A percentile compares a stretch with the other conserved stretches of the same genome.
Conservation (phyloP, 2,329 filamentous ascomycete species). For the Fusarium concolor region DNA sequence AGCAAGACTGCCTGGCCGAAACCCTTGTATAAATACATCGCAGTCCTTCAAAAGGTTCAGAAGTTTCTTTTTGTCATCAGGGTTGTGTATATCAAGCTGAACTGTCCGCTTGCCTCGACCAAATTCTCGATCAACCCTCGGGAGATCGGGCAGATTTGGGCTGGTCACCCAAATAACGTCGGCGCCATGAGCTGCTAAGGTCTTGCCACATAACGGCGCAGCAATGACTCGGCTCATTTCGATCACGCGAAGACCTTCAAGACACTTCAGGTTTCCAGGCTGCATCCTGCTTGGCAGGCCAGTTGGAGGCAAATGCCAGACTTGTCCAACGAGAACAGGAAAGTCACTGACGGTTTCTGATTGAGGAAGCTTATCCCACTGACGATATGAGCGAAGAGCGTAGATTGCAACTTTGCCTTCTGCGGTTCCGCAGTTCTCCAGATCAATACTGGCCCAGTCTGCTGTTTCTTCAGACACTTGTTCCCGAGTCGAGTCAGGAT, state of each 20-base stretch:
- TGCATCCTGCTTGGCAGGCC: background rate
- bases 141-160: slow-evolving; percentile 71
- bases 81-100: slow-evolving; percentile 68
- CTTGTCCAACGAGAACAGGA: slow-evolving; percentile 58
- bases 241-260: slow-evolving; percentile 74
- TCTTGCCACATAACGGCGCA: slow-evolving; percentile 73
- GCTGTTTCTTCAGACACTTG: slow-evolving; percentile 54
- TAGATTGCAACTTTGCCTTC: slow-evolving; percentile 58
- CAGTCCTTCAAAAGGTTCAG: slow-evolving; percentile 67
- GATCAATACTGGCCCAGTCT: slow-evolving; percentile 57
- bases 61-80: slow-evolving; percentile 62
- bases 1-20: slow-evolving; percentile 67
- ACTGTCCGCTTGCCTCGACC: slow-evolving; percentile 74
- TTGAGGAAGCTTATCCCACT: slow-evolving; percentile 65
- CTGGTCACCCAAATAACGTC: slow-evolving; percentile 77
- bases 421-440: slow-evolving; percentile 59
- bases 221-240: slow-evolving; percentile 80
- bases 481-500: slow-evolving; percentile 47
- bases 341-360: slow-evolving; percentile 56
- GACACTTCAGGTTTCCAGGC: slow-evolving; percentile 40
- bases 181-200: slow-evolving; percentile 77
- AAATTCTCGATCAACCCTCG: slow-evolving; percentile 74
- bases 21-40: slow-evolving; percentile 74
- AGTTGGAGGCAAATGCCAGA: slow-evolving; percentile 38
- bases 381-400: slow-evolving; percentile 59